phyloP scores from a whole-genome alignment of 441 rosid species.

The Brassica balearica region DNA sequence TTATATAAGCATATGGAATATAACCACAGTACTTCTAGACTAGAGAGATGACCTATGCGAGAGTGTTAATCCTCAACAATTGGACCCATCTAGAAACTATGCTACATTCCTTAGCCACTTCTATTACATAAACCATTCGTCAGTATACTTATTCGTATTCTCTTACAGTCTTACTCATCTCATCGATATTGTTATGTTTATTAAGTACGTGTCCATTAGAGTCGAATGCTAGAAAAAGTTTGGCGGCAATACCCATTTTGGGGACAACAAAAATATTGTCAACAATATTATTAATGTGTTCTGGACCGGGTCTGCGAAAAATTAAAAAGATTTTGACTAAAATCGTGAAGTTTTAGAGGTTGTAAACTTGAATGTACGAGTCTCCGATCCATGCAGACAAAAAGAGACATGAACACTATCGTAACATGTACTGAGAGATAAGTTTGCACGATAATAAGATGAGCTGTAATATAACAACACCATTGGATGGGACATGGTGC shows the following conservation, averaged over 20 bases:
- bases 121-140: slow-evolving; percentile 34
- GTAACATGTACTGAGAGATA: slow-evolving; percentile 22
- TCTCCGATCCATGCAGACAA: slow-evolving; percentile 37
- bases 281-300: neutral
- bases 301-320: neutral
- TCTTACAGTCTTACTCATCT: slow-evolving; percentile 3
- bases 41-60: slow-evolving; percentile 26
- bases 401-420: slow-evolving; percentile 6
- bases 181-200: neutral
- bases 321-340: neutral
- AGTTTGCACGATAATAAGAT: slow-evolving; percentile 27
- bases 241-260: neutral
- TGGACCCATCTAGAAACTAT: slow-evolving; percentile 33
- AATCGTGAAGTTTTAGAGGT: neutral
- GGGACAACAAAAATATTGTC: neutral
- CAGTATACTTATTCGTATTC: slow-evolving; percentile 29
- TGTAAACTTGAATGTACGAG: neutral
- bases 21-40: slow-evolving; percentile 40
- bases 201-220: slow-evolving; percentile 7
- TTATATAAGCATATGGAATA: slow-evolving; percentile 41
- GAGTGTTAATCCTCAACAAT: slow-evolving; percentile 9
- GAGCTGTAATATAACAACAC: slow-evolving; percentile 33
- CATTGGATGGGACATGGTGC: neutral
- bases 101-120: slow-evolving; percentile 42
- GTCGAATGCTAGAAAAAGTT: neutral